Base-by-base conservation (phyloP, 768 basidiomycete species). In the Podaxis carcinomalis region DNA sequence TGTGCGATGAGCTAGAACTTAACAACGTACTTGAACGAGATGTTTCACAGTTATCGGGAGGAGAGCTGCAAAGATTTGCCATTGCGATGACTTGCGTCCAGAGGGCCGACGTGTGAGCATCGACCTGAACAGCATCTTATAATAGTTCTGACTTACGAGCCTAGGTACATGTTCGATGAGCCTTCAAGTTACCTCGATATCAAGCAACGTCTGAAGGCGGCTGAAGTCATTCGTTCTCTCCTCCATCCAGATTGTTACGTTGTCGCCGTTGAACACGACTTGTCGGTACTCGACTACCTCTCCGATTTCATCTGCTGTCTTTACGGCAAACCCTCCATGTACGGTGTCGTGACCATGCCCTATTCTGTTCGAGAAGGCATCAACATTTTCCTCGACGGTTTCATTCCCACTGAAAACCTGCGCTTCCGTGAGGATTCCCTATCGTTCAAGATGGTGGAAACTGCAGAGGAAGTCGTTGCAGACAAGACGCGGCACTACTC, bases 361-460 rank as follows among this genome's bases (percentile, higher is more conserved):
- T 94, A 87, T 71, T 97, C 95, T 28, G 95, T 98, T 61, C 87
- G 97, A 62, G 97, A 99, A 90, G 95, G 96, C 65, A 98, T 99
- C 80, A 99, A 99, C 76, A 98, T 98, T 70, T 99, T 99, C 85
- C 81, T 99, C 62, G 97, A 99, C 69, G 97, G 97, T 44, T 95
- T 94, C 79, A 94, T 99, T 66, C 97, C 97, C 4, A 98, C 96
- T 16, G 97, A 98, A 74, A 99, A 99, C 76, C 75, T 99, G 68
- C 93, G 97, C 56, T 98, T 98, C 87, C 87, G 97, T 32, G 90
- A 98, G 65, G 97, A 98, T 68, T 92, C 92, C 0, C 80, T 98
- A 13, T 87, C 92, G 5, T 99, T 99, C 83, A 98, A 96, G 78
- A 98, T 98, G 87, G 86, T 91, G 61, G 97, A 98, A 73, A 96